Base-by-base conservation (phyloP, 441 rosid species). In the Melastoma candidum region DNA sequence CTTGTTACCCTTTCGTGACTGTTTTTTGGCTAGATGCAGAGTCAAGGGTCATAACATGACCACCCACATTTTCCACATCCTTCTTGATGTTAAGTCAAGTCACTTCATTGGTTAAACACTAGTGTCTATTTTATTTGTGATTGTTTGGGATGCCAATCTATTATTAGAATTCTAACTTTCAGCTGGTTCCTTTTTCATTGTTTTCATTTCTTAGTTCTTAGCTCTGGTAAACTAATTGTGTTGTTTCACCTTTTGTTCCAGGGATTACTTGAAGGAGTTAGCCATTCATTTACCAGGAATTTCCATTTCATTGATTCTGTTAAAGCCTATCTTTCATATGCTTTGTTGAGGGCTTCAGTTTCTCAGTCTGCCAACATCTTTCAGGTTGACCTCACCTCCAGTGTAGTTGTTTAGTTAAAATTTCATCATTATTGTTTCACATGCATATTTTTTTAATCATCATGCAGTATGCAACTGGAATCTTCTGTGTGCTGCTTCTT, bases 231-330 rank as follows among this genome's bases (percentile, higher is more conserved):
- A 17, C 22, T 17, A 17, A 32, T 32, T 4, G 7, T 32, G 41
- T 32, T 22, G 8, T 45, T 55, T 44, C 4, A 43, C 9, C 22
- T 59, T 50, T 61, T 68, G 56, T 68, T 77, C 69, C 90, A 95
- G 99, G 96, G 94, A 47, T 57, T 90, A 74, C 74, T 95, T 67
- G 97, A 85, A 77, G 98, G 97, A 52, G 97, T 95, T 76, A 84
- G 83, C 77, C 79, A 78, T 77, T 87, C 99, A 36, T 85, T 87
- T 71, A 85, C 96, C 11, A 85, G 85, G 80, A 85, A 90, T 68
- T 85, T 87, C 64, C 95, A 90, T 76, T 90, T 95, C 71, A 95
- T 95, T 63, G 97, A 95, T 75, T 95, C 99, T 39, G 92, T 95
- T 62, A 95, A 95, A 84, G 96, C 97, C 26, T 90, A 87, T 72